phyloP scores from a whole-genome alignment of 2,329 filamentous ascomycete species.

The Calonectria fujianensis region DNA sequence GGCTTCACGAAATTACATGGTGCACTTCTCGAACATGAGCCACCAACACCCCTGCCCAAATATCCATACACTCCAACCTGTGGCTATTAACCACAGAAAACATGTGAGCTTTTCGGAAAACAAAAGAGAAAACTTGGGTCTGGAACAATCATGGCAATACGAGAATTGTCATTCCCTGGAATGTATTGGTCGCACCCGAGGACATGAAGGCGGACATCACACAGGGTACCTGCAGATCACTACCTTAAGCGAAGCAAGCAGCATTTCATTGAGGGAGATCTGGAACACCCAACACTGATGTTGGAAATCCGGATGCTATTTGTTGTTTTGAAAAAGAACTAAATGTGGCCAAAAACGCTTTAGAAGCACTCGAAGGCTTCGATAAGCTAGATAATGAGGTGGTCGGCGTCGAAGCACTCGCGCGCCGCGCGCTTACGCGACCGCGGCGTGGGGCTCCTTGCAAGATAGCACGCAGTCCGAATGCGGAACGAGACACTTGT shows the following conservation, averaged over 20 bases:
- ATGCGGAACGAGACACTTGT: constrained; percentile 9
- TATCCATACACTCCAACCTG: not conserved
- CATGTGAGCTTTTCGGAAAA: not conserved
- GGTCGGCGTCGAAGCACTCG: not conserved
- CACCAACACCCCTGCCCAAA: not conserved
- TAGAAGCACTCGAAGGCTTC: not conserved
- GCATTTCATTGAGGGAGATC: not conserved
- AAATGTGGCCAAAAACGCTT: not conserved
- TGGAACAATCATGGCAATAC: not conserved
- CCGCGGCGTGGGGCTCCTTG: not conserved
- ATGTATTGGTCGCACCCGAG: not conserved
- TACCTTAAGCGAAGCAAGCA: not conserved
- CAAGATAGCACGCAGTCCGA: not conserved
- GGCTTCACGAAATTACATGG: too few relatives aligned
- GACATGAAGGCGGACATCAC: constrained; percentile 2
- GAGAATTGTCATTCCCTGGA: not conserved
- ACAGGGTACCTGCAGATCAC: constrained; percentile 5
- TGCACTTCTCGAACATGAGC: too few relatives aligned
- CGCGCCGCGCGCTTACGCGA: not conserved
- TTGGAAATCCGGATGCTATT: not conserved
- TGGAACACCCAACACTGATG: not conserved
- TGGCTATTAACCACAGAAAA: not conserved
- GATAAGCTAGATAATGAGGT: not conserved
- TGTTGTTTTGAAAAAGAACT: not conserved
- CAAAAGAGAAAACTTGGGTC: not conserved